Percentiles rank a stretch among this genome's conserved stretches.
These are phyloP conservation scores for Aureobasidium zeae DNA, from an alignment of 2,329 filamentous ascomycete species.

Conservation along the genomic window DNA sequence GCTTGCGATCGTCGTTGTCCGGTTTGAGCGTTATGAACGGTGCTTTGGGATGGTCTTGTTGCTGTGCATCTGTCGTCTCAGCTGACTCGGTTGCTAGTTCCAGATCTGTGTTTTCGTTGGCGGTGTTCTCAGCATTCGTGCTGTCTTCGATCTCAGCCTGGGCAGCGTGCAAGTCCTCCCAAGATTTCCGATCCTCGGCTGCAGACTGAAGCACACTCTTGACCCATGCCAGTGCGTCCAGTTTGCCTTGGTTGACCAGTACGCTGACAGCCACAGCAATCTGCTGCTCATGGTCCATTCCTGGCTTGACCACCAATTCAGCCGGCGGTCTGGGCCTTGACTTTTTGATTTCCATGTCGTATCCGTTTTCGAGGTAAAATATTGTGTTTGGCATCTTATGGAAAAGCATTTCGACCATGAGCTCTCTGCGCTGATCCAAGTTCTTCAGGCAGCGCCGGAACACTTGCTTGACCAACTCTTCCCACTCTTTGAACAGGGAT, in stretches of 20 bases:
- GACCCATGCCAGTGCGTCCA: slow-evolving; percentile 71
- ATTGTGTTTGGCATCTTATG: slow-evolving; percentile 78
- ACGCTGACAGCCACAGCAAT: slow-evolving; percentile 72
- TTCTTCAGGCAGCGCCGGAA: slow-evolving; percentile 75
- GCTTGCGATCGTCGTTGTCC: slow-evolving; percentile 56
- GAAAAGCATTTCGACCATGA: slow-evolving; percentile 82
- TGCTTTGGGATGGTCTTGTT: slow-evolving; percentile 30
- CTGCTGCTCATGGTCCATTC: slow-evolving; percentile 54
- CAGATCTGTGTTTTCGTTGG: slow-evolving; percentile 10
- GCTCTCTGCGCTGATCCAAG: slow-evolving; percentile 70
- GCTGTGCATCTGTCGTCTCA: slow-evolving; percentile 7
- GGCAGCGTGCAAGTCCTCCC: slow-evolving; percentile 63
- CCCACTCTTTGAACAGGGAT: slow-evolving; percentile 74
- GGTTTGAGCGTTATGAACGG: slow-evolving; percentile 51
- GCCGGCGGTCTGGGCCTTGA: slow-evolving; percentile 61
- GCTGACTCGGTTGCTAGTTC: too few relatives aligned
- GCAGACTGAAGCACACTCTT: slow-evolving; percentile 61
- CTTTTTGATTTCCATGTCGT: slow-evolving; percentile 65
- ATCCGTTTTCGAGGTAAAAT: slow-evolving; percentile 83
- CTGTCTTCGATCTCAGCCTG: slow-evolving; percentile 33
- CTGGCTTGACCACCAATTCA: slow-evolving; percentile 72
- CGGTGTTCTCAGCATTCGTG: slow-evolving; percentile 25
- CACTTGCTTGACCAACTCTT: slow-evolving; percentile 77
- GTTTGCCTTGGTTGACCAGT: slow-evolving; percentile 69
- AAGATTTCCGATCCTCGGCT: slow-evolving; percentile 63